Evolutionary conservation across 352 stramenopile genomes (phyloP), one percentile per base, ranked within the genome.

Genomic region (Phytophthora aleatoria): DNA sequence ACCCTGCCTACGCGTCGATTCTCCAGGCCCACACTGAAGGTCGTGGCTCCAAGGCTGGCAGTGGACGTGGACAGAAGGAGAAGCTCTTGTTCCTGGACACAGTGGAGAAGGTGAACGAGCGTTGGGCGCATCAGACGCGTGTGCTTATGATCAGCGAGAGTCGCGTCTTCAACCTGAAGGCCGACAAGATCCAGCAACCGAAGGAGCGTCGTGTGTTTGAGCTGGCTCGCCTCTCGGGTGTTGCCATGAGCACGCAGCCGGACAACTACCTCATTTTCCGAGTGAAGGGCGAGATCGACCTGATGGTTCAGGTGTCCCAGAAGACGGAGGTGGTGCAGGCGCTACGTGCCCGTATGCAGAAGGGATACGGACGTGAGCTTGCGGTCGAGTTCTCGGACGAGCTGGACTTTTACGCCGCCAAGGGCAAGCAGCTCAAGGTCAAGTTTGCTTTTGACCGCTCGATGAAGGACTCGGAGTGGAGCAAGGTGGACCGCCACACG

Each of bases 101-200:
- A 8, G 85, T 92, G 39, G 73, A 86, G 43, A 95, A 95, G 64
- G 81, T 95, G 55, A 95, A 95, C 45, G 85, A 95, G 65, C 84
- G 86, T 28, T 93, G 90, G 56, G 83, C 89, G 27, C 83, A 92
- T 65, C 86, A 95, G 67, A 59, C 74, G 28, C 84, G 86, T 49
- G 79, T 91, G 52, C 74, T 95, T 16, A 78, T 95, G 61, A 85
- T 95, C 20, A 83, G 76, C 38, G 79, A 92, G 57, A 83, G 76
- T 54, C 71, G 85, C 44, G 76, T 95, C n/a, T 90, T 87, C 71
- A 95, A 95, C 67, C 62, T 95, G 55, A 93, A 93, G 76, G 85
- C 83, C 26, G 80, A 91, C 77, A 90, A 91, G 69, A 83, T 92
- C 41, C 79, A 91, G 52, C 82, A 93, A 65, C 87, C 85, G 1